Evolutionary conservation across 495 filamentous ascomycete species (phyloP).

Genomic region (Lasiosphaeriaceae sp.): DNA sequence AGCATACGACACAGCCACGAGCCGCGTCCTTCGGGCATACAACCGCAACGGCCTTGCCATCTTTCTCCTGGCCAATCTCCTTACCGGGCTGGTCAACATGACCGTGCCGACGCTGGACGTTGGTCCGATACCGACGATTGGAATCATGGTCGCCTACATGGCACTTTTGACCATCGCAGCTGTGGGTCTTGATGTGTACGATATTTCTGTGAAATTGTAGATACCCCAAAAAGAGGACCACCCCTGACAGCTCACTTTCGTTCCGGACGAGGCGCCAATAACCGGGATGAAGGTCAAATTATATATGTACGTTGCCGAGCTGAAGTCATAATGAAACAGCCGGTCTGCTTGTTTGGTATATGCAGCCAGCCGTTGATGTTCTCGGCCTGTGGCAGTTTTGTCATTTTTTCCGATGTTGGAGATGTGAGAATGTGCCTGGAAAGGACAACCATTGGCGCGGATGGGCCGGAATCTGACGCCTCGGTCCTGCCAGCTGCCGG

Average conservation of each 20-base stretch:
- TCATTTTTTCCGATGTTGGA: too few species aligned
- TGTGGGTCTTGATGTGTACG: slow-evolving; percentile 62
- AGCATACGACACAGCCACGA: slow-evolving; percentile 63
- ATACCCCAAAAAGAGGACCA: background rate
- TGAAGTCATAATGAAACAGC: background rate
- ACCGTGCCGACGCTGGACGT: slow-evolving; percentile 75
- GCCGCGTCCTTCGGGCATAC: slow-evolving; percentile 71
- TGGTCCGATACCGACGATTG: slow-evolving; percentile 60
- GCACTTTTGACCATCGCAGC: slow-evolving; percentile 62
- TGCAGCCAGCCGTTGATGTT: too few species aligned
- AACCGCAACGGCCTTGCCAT: slow-evolving; percentile 85
- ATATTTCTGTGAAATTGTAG: slow-evolving; percentile 74
- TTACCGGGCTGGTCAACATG: slow-evolving; percentile 87
- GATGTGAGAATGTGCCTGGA: too few species aligned
- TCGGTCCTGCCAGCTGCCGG: too few species aligned
- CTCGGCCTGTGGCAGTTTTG: too few species aligned
- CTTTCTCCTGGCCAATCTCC: slow-evolving; percentile 83
- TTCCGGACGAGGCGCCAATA: background rate
- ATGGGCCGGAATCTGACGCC: too few species aligned
- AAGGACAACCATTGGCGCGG: too few species aligned
- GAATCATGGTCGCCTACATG: slow-evolving; percentile 68
- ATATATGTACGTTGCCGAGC: background rate
- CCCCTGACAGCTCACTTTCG: background rate
- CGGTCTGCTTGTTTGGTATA: background rate
- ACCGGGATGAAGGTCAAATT: background rate